Base-by-base conservation (phyloP, 768 basidiomycete genomes). In the Leccinum fibrillosum region DNA sequence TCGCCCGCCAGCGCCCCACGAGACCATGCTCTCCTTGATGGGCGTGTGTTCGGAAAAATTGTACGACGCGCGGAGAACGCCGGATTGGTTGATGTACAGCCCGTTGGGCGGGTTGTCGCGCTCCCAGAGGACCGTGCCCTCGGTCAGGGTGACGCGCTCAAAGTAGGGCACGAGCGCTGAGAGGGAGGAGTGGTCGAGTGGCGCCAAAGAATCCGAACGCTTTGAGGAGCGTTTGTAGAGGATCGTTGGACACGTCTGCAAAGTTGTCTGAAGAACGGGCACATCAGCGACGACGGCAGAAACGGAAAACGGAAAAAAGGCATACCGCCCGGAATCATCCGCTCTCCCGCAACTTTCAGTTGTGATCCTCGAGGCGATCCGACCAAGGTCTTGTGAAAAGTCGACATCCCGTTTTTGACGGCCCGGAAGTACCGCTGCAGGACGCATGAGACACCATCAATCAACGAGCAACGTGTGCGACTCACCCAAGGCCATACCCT, bases 1-100 rank as follows among this genome's bases (percentile, higher is more conserved):
- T 98, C 96, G 0, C 96, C 96, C 10, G 95, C 92, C 3, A 98
- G 76, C 0, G 94, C 92, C 3, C 94, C 95, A 21, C 4, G 92
- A 85, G 0, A 95, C 92, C 94, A 96, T 96, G 2, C 89, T 91
- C 74, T 96, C 94, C 66, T 90, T 88, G 51, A 93, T 70, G 25
- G 82, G 81, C 6, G 82, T 75, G 62, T 89, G 83, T 51, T 85
- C 85, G 2, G 84, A 85, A 68, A 94, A 95, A 47, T 77, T 72
- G 73, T 98, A 98, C n/a, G 81, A 81, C 1, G 95, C 96, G 10
- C 90, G 80, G 32, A 99, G 78, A 30, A 93, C 83, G 8, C 96
- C 96, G 0, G 86, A 82, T 64, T 97, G 88, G 63, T 98, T 86
- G 65, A 98, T 80, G 75, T 95, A 98, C 34, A 98, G 73, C 5